These are phyloP conservation scores for Dothiorella sarmentorum DNA, from an alignment of 2,329 filamentous ascomycete species.

Conservation along the genomic window DNA sequence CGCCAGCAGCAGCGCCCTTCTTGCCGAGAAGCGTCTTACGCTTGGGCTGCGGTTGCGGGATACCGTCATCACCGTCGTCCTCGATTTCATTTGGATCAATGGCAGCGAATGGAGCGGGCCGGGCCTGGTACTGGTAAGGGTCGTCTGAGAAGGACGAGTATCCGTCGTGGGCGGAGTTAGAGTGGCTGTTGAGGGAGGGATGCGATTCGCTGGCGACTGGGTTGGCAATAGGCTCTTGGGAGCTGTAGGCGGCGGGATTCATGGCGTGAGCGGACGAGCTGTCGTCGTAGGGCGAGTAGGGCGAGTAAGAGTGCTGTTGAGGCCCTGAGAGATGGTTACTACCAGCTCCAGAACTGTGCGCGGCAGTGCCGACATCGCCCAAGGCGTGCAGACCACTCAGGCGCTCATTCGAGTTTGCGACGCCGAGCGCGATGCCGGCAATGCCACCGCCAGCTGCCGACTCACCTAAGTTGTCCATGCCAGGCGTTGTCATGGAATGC, in stretches of 20 bases:
- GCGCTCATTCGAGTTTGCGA: constrained; percentile 58
- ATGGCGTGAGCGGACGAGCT: constrained; percentile 31
- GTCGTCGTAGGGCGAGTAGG: constrained; percentile 12
- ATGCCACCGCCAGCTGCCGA: constrained; percentile 61
- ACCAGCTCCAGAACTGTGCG: neutral
- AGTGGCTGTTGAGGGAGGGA: constrained; percentile 10
- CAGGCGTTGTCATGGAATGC: constrained; percentile 50
- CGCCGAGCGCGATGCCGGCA: constrained; percentile 62
- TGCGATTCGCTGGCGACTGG: neutral
- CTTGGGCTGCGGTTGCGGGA: constrained; percentile 49
- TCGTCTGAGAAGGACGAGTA: constrained; percentile 55
- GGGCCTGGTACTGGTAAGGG: constrained; percentile 61
- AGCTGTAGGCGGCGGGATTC: constrained; percentile 37
- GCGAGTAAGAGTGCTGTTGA: neutral
- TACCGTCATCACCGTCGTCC: constrained; percentile 85
- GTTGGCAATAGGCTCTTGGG: constrained; percentile 32
- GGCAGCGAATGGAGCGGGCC: constrained; percentile 36
- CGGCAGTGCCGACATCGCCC: constrained; percentile 33
- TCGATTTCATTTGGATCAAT: constrained; percentile 77
- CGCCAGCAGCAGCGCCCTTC: constrained; percentile 43
- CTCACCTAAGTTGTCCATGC: constrained; percentile 62
- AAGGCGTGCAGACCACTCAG: constrained; percentile 64
- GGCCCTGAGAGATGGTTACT: constrained; percentile 7
- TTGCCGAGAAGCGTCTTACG: constrained; percentile 47
- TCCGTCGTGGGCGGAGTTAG: constrained; percentile 25